Evolutionary conservation across 768 basidiomycete genomes (phyloP).

Genomic region (Sporobolomyces phaffii): DNA sequence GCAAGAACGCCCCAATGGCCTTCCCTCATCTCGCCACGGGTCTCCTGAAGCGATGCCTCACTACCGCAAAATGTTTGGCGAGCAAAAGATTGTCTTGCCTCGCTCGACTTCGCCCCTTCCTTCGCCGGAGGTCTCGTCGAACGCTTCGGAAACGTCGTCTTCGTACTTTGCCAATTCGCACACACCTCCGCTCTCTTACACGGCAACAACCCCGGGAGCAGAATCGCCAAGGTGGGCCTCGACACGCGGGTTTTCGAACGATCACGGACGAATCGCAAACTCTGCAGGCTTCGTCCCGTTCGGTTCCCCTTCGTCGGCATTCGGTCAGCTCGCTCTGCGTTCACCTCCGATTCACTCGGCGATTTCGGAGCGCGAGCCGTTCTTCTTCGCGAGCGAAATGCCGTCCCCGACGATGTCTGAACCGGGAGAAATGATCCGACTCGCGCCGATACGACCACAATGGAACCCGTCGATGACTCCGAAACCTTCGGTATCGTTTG

Average conservation of each 20-base stretch:
- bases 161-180: background rate
- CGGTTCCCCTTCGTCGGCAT: constrained; percentile 5
- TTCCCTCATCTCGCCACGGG: background rate
- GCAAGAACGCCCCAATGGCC: background rate
- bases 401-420: background rate
- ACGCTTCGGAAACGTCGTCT: background rate
- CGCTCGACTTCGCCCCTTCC: background rate
- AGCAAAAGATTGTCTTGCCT: constrained; percentile 9
- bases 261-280: background rate
- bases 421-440: constrained; percentile 4
- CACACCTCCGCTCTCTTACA: constrained; percentile 11
- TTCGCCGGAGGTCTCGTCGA: background rate
- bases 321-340: constrained; percentile 20
- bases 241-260: background rate
- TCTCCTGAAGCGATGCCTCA: background rate
- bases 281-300: background rate
- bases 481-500: background rate
- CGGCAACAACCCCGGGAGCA: background rate
- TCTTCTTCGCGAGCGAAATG: background rate
- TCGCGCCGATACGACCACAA: constrained; percentile 18
- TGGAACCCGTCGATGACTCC: background rate
- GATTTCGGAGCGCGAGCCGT: background rate
- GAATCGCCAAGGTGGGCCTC: constrained; percentile 16
- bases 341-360: constrained; percentile 9
- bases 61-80: background rate